Percentiles rank a stretch among this genome's conserved stretches.
phyloP scores from a whole-genome alignment of 257 asterid species.

The Solanum clarkiae region DNA sequence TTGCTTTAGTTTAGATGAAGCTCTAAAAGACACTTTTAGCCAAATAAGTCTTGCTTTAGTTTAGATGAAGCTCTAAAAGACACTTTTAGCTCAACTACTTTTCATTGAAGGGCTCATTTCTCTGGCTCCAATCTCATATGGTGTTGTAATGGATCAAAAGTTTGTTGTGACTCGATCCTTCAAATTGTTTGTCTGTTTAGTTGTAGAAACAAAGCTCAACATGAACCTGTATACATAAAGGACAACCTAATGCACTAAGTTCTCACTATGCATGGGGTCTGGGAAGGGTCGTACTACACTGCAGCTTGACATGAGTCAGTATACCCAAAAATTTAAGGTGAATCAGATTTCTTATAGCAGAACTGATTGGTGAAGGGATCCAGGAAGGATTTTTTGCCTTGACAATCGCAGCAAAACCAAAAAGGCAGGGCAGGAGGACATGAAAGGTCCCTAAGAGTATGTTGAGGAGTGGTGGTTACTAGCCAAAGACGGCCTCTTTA shows the following conservation, averaged over 20 bases:
- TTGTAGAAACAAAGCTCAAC: background rate
- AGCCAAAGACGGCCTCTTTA: constrained; percentile 10
- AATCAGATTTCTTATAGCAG: too few species aligned
- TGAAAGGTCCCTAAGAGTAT: constrained; percentile 71
- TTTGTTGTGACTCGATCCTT: constrained; percentile 32
- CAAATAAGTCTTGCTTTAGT: constrained; percentile 20
- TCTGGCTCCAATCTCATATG: constrained; percentile 71
- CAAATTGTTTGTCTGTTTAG: constrained; percentile 35
- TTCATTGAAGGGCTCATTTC: constrained; percentile 33
- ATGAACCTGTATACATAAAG: background rate
- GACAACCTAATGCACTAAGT: background rate
- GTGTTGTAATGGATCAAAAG: constrained; percentile 40
- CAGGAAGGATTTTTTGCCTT: constrained; percentile 49
- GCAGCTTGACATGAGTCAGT: background rate
- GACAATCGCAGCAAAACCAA: constrained; percentile 50
- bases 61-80: constrained; percentile 14
- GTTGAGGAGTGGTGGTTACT: constrained; percentile 25
- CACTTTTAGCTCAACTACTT: constrained; percentile 44
- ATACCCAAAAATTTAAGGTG: too few species aligned
- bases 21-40: constrained; percentile 41
- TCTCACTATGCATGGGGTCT: background rate
- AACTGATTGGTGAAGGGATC: constrained; percentile 36
- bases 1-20: background rate
- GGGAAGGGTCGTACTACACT: background rate
- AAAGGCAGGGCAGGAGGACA: constrained; percentile 60